Percentiles rank a stretch among this genome's conserved stretches.
phyloP scores from a whole-genome alignment of 352 stramenopile genomes.

The Pythium aquatile region DNA sequence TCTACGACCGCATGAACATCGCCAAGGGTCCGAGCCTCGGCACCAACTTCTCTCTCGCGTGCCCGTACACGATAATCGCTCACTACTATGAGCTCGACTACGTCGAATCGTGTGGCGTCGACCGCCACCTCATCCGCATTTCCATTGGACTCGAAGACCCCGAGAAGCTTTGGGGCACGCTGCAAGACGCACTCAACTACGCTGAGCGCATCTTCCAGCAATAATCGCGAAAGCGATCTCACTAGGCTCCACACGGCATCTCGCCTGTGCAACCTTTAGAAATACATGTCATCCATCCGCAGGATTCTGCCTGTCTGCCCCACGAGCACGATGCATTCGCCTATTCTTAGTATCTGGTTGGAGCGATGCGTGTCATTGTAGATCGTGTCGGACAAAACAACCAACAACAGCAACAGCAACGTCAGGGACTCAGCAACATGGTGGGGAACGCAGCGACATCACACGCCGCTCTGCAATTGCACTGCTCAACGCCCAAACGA shows the following conservation, averaged over 20 bases:
- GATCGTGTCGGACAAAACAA: background rate
- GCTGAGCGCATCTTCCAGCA: conserved; percentile 23
- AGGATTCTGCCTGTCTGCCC: background rate
- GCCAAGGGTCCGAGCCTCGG: conserved; percentile 89
- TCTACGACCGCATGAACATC: conserved; percentile 87
- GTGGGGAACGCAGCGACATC: conserved; percentile 11
- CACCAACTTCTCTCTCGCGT: conserved; percentile 94
- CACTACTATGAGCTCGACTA: conserved; percentile 94
- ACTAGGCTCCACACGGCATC: background rate
- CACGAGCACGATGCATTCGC: background rate
- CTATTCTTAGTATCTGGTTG: background rate
- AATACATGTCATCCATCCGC: background rate
- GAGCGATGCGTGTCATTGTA: background rate
- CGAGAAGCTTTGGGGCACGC: conserved; percentile 66
- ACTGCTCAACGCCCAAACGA: conserved; percentile 22
- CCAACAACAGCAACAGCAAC: background rate
- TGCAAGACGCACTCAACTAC: conserved; percentile 49
- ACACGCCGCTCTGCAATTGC: conserved; percentile 18
- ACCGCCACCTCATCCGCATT: conserved; percentile 90
- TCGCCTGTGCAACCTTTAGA: conserved; percentile 4
- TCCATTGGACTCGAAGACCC: conserved; percentile 89
- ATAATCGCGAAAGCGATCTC: conserved; percentile 4
- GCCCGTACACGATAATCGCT: conserved; percentile 91
- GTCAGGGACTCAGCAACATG: background rate
- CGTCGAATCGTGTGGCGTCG: conserved; percentile 87